phyloP scores from a whole-genome alignment of 805 yeast species.

The Metschnikowia drakensbergensis region DNA sequence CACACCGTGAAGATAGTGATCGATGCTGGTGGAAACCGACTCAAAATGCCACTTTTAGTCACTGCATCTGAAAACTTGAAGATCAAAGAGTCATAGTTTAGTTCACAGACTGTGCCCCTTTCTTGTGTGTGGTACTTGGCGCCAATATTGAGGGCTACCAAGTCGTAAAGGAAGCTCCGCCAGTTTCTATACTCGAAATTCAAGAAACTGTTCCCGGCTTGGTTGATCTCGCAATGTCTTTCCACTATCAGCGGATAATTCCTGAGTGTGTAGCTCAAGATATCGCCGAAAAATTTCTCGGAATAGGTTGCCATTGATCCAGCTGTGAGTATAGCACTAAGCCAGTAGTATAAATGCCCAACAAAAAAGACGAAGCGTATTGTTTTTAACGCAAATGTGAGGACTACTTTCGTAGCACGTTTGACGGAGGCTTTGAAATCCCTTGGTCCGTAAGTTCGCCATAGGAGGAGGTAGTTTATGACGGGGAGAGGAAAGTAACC shows the following conservation, averaged over 20 bases:
- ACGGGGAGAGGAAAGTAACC: constrained; percentile 14
- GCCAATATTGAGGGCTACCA: constrained; percentile 5
- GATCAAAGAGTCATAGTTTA: constrained; percentile 10
- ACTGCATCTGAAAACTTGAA: constrained; percentile 15
- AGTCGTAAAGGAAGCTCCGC: constrained; percentile 17
- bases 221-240: constrained; percentile 7
- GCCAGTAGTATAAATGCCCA: constrained; percentile 11
- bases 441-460: constrained; percentile 11
- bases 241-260: constrained; percentile 16
- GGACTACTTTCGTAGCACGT: not conserved
- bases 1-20: constrained; percentile 11
- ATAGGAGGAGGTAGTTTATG: constrained; percentile 12
- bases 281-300: constrained; percentile 25
- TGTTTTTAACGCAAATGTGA: constrained; percentile 12
- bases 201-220: not conserved
- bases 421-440: constrained; percentile 2
- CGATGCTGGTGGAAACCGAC: constrained; percentile 7
- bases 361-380: constrained; percentile 8
- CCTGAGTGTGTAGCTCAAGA: constrained; percentile 25
- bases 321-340: constrained; percentile 20
- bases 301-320: constrained; percentile 30
- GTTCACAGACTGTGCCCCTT: constrained; percentile 4
- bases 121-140: not conserved
- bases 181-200: constrained; percentile 7
- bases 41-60: constrained; percentile 4